Base-by-base conservation (phyloP, 495 filamentous ascomycete genomes). In the Penicillium arizonense region DNA sequence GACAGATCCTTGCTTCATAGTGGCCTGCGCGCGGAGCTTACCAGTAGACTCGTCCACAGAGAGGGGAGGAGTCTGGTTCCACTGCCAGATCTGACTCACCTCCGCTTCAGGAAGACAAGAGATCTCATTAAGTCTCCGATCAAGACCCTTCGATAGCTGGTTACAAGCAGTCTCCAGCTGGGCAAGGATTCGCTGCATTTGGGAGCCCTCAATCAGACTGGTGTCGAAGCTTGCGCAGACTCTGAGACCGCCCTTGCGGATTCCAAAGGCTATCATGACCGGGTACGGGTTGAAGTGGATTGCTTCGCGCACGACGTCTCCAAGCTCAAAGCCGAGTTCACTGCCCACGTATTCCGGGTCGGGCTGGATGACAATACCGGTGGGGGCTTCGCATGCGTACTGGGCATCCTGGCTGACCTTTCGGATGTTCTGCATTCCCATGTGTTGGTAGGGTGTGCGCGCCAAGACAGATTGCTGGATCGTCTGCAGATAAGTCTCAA, bases 371-470 rank as follows among this genome's bases (percentile, higher is more conserved):
- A 80, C 78, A 9, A 86, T 64, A 8, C 84, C 68, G 44, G 76
- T 86, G n/a, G 78, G 73, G 41, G 86, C 77, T 48, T 87, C 84
- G 49, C 85, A 87, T 12, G 86, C 86, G 54, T 81, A 71, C 32
- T 80, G 73, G 4, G 86, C 80, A 55, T 88, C 85, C 0, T 70
- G 57, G 57, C 79, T 82, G 33, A 88, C 71, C 18, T 75, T 73
- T 50, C 81, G 73, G 52, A 91, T 91, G 46, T 87, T 77, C 63
- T 88, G 83, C 63, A 91, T 73, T 6, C 87, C 87, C 60, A 81
- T 75, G 42, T 88, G 85, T 64, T 91, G 80, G 60, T 84, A 82
- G 0, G 82, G 75, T 5, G 83, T 81, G 1, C 78, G 76, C 1
- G 70, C 69, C 16, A 82, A 62, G 20, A 78, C 72, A 12, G 76